Evolutionary conservation across 441 rosid genomes (phyloP).

Genomic region (Corymbia calophylla): DNA sequence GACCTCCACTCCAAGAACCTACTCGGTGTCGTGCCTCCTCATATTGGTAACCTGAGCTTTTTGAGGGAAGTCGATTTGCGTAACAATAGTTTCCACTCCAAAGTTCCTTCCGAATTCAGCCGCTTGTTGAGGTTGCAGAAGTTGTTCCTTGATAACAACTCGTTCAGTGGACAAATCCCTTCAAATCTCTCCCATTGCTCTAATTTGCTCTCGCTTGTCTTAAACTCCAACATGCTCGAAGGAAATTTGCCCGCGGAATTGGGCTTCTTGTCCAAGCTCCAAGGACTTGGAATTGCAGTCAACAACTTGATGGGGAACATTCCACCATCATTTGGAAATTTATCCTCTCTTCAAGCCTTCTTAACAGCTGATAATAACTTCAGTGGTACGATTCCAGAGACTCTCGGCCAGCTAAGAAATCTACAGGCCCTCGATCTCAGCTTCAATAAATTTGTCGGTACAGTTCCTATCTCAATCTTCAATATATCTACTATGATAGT

Average conservation of each 20-base stretch:
- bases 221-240: not conserved
- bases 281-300: rapidly evolving
- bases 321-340: rapidly evolving
- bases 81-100: not conserved
- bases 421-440: rapidly evolving
- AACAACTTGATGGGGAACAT: not conserved
- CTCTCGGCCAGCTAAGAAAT: not conserved
- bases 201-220: rapidly evolving
- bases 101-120: not conserved
- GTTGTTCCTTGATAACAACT: not conserved
- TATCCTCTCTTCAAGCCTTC: not conserved
- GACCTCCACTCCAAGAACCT: not conserved
- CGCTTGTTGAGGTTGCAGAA: not conserved
- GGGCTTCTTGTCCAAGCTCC: not conserved
- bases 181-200: not conserved
- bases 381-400: not conserved
- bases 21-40: not conserved
- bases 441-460: not conserved
- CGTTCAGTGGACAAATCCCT: not conserved
- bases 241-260: not conserved
- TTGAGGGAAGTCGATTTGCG: not conserved
- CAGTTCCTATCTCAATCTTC: not conserved
- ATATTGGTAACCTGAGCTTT: not conserved
- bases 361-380: rapidly evolving
- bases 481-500: rapidly evolving